Percentiles rank a stretch among this genome's conserved stretches.
These are phyloP conservation scores for Kodamaea sp. DNA, from an alignment of 1,139 yeast species.

Conservation along the genomic window DNA sequence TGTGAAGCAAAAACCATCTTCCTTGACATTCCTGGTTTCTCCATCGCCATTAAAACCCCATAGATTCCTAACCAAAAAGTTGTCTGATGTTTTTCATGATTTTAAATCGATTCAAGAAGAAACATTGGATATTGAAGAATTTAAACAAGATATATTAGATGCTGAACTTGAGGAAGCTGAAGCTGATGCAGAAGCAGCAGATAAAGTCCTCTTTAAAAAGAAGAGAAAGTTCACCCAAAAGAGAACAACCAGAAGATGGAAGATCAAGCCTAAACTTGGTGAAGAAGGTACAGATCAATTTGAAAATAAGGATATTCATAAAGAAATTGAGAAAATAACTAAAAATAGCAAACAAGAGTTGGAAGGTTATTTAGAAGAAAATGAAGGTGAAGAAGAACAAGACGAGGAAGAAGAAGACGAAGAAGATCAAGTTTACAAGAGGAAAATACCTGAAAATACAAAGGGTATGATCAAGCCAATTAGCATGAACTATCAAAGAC, in stretches of 20 bases:
- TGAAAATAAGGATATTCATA: constrained; percentile 38
- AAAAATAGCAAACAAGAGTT: constrained; percentile 21
- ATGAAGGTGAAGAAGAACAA: constrained; percentile 10
- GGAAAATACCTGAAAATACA: constrained; percentile 11
- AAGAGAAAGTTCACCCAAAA: constrained; percentile 47
- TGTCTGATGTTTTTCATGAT: constrained; percentile 32
- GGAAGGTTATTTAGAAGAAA: constrained; percentile 20
- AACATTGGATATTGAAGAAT: constrained; percentile 9
- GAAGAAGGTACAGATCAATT: constrained; percentile 26
- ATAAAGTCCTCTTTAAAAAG: constrained; percentile 17
- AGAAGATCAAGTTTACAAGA: constrained; percentile 18
- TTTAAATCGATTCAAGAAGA: constrained; percentile 22
- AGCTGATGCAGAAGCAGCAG: constrained; percentile 13
- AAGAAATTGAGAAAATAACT: constrained; percentile 31
- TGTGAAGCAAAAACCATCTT: constrained; percentile 5
- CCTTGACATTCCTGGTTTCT: constrained; percentile 33
- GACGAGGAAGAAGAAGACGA: constrained; percentile 19
- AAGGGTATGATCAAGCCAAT: constrained; percentile 32
- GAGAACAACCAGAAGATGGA: constrained; percentile 60
- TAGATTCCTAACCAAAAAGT: constrained; percentile 30
- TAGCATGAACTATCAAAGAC: constrained; percentile 38
- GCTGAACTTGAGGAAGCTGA: constrained; percentile 17
- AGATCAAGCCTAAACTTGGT: constrained; percentile 43
- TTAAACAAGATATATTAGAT: constrained; percentile 2
- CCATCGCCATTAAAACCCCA: constrained; percentile 46